Percentiles rank a stretch among this genome's conserved stretches.
Evolutionary conservation across 176 grass and related monocot genomes (phyloP).

Genomic region (Saccharum spontaneum): DNA sequence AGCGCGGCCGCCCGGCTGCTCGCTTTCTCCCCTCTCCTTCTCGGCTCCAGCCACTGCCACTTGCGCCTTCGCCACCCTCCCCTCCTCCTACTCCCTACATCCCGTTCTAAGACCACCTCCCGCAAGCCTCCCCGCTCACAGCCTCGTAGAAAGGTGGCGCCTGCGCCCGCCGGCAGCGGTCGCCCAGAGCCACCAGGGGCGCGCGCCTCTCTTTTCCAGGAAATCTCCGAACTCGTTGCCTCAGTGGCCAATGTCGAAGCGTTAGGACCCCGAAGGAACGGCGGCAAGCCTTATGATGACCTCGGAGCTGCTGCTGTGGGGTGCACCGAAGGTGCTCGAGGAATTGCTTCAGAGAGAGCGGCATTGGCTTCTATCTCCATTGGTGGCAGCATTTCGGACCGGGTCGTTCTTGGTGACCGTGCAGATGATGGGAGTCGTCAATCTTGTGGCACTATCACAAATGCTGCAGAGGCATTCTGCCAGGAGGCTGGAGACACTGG

Average conservation of each 20-base stretch:
- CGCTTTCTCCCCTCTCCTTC: not conserved
- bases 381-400: not conserved
- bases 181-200: not conserved
- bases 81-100: not conserved
- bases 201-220: slow-evolving; percentile 33
- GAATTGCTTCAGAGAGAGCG: not conserved
- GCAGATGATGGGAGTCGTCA: not conserved
- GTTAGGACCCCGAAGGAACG: not conserved
- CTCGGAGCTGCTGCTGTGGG: not conserved
- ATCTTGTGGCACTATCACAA: too few species aligned
- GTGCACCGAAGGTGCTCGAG: slow-evolving; percentile 35
- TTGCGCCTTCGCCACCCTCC: not conserved
- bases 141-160: not conserved
- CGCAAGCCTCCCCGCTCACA: not conserved
- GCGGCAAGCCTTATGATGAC: rapidly evolving
- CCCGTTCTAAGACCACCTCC: slow-evolving; percentile 27
- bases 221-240: slow-evolving; percentile 28
- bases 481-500: not conserved
- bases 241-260: not conserved
- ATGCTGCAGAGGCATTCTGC: not conserved
- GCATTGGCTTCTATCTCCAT: not conserved
- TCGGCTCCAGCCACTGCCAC: not conserved
- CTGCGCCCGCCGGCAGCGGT: not conserved
- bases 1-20: slow-evolving; percentile 29
- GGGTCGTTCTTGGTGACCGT: not conserved